Evolutionary conservation across 1,139 yeast genomes (phyloP), one percentile per base, ranked within the genome.

Genomic region (Debaryomycetaceae sp.): DNA sequence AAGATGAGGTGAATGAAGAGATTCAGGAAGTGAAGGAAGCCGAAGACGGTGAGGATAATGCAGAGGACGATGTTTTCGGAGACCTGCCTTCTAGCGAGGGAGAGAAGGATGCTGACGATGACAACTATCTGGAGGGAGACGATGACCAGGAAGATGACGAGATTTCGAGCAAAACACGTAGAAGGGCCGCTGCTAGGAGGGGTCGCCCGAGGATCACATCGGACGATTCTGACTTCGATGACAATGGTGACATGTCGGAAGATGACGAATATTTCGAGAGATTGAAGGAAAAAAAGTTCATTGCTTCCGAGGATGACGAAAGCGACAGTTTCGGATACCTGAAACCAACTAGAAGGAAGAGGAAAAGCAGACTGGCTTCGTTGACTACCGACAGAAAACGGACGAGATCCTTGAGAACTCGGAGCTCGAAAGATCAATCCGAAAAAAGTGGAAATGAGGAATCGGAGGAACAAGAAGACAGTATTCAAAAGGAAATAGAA

Each of bases 401-500:
- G 5, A 24, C 6, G 11, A 39, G 45, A 37, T 9, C 34, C 23
- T 22, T 40, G 1, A 43, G 45, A 20, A 23, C 40, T n/a, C 45
- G 57, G 42, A 48, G 52, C 7, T 50, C 45, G 14, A 49, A 43
- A 29, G 47, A 45, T 22, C 54, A 48, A 20, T 61, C 69, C 35
- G 70, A 61, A 9, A 72, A 65, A 1, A 65, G 62, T 17, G 62
- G 53, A 24, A 59, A 52, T 1, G 56, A 50, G 6, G 51, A 39
- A 4, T 53, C 45, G 7, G 56, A 51, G 5, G 62, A 58, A 5
- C 71, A 61, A 20, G 72, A 64, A 17, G 76, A 70, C 36, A 70
- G 71, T 45, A 65, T 79, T 39, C 72, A 73, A 46, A 68, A 75
- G 45, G 84, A 80, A 53, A 66, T 79, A 37, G 78, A 75, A 17